These are phyloP conservation scores for Pilasporangium apinafurcum DNA, from an alignment of 352 stramenopile genomes.

Conservation along the genomic window DNA sequence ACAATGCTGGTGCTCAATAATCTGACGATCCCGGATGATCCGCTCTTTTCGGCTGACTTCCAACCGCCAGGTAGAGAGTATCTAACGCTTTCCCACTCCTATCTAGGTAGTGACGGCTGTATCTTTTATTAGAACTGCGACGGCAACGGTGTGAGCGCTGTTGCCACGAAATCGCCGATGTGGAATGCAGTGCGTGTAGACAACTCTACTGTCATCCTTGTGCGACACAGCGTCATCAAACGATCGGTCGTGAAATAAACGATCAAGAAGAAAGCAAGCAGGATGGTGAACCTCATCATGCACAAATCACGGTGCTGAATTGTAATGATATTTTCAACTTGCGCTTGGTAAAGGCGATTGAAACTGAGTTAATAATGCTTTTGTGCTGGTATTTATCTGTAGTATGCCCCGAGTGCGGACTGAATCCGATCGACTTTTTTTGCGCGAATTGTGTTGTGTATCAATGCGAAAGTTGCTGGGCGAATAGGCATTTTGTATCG, in stretches of 20 bases:
- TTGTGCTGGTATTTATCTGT: neutral
- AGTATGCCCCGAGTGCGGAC: constrained; percentile 52
- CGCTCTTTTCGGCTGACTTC: constrained; percentile 23
- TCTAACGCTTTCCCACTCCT: neutral
- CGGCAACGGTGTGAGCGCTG: constrained; percentile 34
- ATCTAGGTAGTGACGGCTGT: neutral
- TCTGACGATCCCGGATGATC: constrained; percentile 19
- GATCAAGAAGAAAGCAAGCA: neutral
- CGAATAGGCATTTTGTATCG: constrained; percentile 18
- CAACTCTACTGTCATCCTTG: constrained; percentile 35
- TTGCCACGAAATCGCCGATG: constrained; percentile 20
- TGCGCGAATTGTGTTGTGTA: constrained; percentile 46
- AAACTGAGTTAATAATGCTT: too few species aligned
- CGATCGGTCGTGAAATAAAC: too few species aligned
- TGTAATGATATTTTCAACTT: too few species aligned
- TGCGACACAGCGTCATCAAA: neutral
- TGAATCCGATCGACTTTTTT: constrained; percentile 38
- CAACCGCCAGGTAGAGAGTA: constrained; percentile 25
- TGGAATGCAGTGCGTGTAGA: constrained; percentile 35
- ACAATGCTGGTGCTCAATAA: constrained; percentile 20
- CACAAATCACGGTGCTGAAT: constrained; percentile 38
- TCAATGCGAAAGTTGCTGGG: constrained; percentile 57
- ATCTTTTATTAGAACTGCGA: constrained; percentile 28
- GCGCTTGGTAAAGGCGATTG: too few species aligned
- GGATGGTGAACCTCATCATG: constrained; percentile 14